Evolutionary conservation across 805 yeast genomes (phyloP), one percentile per base, ranked within the genome.

Genomic region (Hanseniaspora taiwanica): DNA sequence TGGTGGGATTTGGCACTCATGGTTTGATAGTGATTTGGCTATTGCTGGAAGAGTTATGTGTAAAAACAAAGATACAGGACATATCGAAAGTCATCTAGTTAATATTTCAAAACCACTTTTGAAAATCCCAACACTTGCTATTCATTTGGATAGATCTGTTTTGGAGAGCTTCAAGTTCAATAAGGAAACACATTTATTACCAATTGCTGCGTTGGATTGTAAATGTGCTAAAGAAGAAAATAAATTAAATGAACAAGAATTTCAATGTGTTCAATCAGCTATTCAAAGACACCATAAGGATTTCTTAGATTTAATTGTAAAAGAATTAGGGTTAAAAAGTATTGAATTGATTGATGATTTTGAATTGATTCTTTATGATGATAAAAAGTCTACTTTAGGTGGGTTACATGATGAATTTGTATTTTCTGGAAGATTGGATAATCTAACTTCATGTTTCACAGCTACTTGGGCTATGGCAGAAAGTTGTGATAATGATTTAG

Each of bases 11-110:
- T 91, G 96, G 76, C 96, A 84, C 56, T 75, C 95, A 4, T 89
- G 97, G 96, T 89, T 91, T 54, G 98, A 89, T 59, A 75, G 96
- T 44, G 96, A 89, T 58, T 69, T 91, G 50, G 71, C 89, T 29
- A 65, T 86, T 44, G 97, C 96, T 7, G 98, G 98, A 13, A 69
- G 97, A 48, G 94, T 89, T 1, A 78, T 78, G 55, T 80, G 83
- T 14, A 68, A 63, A 32, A 69, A 69, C 25, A 52, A 56, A 14
- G 61, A 57, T 4, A 45, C 54, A 18, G 79, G 74, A 7, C 65
- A 69, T 40, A 68, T 62, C 42, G 71, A 73, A 37, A 72, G 94
- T 3, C 76, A 69, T 52, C 66, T 91, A 45, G 74, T 91, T 43
- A 83, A 85, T 60, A 70, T 91, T 46, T 75, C 81, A 47, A 80